Evolutionary conservation across 148 eudicot genomes (phyloP).

Genomic region (Oxyria digyna): DNA sequence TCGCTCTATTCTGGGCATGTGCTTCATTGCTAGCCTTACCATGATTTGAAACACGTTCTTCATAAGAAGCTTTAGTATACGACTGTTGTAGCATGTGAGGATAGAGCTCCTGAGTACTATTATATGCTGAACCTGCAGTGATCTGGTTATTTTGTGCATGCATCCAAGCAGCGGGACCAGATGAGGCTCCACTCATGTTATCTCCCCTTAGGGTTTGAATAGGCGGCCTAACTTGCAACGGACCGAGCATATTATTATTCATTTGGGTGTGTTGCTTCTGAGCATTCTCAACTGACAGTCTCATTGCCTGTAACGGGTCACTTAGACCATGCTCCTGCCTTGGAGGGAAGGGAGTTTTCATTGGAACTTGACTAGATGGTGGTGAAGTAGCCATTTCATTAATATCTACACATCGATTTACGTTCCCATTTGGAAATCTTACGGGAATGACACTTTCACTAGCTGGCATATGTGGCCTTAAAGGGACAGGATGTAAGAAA

Average conservation of each 20-base stretch:
- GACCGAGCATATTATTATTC: slow-evolving; percentile 17
- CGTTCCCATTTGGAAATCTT: slow-evolving; percentile 26
- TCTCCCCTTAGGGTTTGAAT: slow-evolving; percentile 34
- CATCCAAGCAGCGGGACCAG: slow-evolving; percentile 81
- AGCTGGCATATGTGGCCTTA: slow-evolving; percentile 24
- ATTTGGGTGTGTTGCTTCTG: slow-evolving; percentile 48
- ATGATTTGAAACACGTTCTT: slow-evolving; percentile 39
- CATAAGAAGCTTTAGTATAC: slow-evolving; percentile 28
- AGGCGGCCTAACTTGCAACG: slow-evolving; percentile 17
- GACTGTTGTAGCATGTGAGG: slow-evolving; percentile 40
- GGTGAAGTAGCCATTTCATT: slow-evolving; percentile 21
- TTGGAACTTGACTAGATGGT: slow-evolving; percentile 18
- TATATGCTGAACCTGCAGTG: slow-evolving; percentile 31
- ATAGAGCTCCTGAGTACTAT: slow-evolving; percentile 31
- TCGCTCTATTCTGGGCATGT: slow-evolving; percentile 36
- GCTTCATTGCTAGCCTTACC: slow-evolving; percentile 30
- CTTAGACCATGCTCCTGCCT: slow-evolving; percentile 57
- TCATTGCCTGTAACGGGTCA: slow-evolving; percentile 88
- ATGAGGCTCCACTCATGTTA: slow-evolving; percentile 47
- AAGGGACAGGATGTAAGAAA: slow-evolving; percentile 30
- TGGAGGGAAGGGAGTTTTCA: slow-evolving; percentile 20
- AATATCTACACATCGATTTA: slow-evolving; percentile 20
- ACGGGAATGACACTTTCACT: slow-evolving; percentile 29
- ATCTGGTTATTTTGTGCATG: slow-evolving; percentile 40
- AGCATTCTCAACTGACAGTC: slow-evolving; percentile 54